Percentiles rank a stretch among this genome's conserved stretches.
Evolutionary conservation across 148 eudicot genomes (phyloP).

Genomic region (Amaranthus hypochondriacus): DNA sequence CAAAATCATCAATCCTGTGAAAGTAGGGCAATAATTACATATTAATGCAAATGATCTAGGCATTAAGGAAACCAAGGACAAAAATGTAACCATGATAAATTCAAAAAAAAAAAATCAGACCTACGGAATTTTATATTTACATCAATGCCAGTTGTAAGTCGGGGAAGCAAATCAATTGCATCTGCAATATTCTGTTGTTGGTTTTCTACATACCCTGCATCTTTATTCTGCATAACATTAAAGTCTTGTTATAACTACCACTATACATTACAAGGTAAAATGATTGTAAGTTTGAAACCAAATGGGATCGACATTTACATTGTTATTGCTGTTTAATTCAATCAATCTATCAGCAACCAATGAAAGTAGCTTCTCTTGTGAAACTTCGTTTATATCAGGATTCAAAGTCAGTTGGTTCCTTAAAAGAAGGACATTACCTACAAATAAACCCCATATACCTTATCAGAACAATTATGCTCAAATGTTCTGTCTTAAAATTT

Average conservation of each 20-base stretch:
- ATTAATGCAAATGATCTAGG: not conserved
- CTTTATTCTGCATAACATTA: slow-evolving; percentile 61
- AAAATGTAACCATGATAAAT: not conserved
- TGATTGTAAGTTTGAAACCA: not conserved
- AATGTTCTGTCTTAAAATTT: not conserved
- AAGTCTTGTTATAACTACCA: slow-evolving; percentile 17
- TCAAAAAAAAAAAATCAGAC: slow-evolving; percentile 31
- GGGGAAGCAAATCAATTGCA: no score
- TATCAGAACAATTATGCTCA: slow-evolving; percentile 4
- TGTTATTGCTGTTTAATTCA: slow-evolving; percentile 71
- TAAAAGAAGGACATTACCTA: slow-evolving; percentile 83
- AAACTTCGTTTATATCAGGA: slow-evolving; percentile 66
- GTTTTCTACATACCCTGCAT: slow-evolving; percentile 53
- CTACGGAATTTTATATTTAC: slow-evolving; percentile 38
- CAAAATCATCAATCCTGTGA: slow-evolving; percentile 90
- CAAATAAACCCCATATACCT: slow-evolving; percentile 7
- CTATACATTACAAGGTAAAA: not conserved
- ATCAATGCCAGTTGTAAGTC: no score
- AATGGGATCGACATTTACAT: slow-evolving; percentile 39
- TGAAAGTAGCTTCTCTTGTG: slow-evolving; percentile 89
- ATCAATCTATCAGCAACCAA: slow-evolving; percentile 87
- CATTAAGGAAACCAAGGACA: slow-evolving; percentile 3
- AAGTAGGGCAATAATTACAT: slow-evolving; percentile 1
- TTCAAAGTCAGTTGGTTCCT: slow-evolving; percentile 71
- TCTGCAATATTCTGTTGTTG: no score